Percentiles rank a stretch among this genome's conserved stretches.
Conservation (phyloP, 768 basidiomycete species). For the Amanita exitialis region DNA sequence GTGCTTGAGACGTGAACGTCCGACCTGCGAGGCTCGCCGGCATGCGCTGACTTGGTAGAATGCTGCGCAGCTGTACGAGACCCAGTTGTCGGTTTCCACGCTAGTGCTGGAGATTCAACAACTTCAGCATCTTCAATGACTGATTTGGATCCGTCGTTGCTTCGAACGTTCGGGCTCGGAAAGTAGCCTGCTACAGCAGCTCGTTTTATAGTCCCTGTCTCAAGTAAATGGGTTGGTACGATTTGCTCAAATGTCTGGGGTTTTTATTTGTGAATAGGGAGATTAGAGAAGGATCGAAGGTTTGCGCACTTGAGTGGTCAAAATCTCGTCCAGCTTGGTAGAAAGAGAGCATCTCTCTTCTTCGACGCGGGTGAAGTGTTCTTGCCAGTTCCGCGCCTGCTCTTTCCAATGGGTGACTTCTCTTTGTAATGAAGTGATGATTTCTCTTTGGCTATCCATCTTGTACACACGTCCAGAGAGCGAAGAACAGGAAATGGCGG, state of each 20-base stretch:
- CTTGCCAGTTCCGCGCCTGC: conserved; percentile 71
- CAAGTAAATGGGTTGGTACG: background rate
- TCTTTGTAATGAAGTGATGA: conserved; percentile 49
- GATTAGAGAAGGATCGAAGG: background rate
- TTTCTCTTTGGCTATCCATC: conserved; percentile 52
- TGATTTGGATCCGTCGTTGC: conserved; percentile 9
- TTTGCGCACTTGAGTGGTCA: conserved; percentile 36
- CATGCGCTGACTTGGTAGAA: background rate
- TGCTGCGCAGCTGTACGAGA: background rate
- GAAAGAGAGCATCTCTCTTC: conserved; percentile 52
- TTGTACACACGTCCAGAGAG: conserved; percentile 13
- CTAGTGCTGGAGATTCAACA: background rate
- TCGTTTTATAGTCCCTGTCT: background rate
- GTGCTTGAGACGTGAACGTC: background rate
- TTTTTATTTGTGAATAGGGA: background rate
- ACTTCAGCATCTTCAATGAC: conserved; percentile 15
- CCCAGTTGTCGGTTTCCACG: background rate
- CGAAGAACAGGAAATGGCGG: conserved; percentile 2
- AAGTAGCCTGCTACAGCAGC: background rate
- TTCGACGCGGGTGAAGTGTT: conserved; percentile 68
- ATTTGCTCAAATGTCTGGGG: background rate
- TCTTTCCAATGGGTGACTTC: conserved; percentile 68
- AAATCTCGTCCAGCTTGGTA: conserved; percentile 47
- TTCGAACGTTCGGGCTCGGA: background rate
- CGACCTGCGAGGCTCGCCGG: background rate